Evolutionary conservation across 2,329 filamentous ascomycete genomes (phyloP).

Genomic region (Aureobasidium vineae): DNA sequence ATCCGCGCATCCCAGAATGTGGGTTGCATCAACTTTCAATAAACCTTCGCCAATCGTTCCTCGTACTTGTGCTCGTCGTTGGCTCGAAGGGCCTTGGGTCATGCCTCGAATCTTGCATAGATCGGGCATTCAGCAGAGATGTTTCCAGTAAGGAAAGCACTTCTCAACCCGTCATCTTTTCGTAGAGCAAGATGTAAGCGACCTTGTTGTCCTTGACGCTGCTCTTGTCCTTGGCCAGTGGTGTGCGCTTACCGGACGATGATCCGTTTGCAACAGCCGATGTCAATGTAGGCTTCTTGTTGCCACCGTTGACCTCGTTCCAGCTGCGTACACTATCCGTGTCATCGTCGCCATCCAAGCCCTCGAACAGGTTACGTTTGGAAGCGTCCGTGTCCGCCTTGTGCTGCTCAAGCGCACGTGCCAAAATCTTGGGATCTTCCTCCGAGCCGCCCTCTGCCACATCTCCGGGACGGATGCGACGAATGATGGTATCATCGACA

Average conservation of each 20-base stretch:
- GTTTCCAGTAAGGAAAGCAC: not conserved
- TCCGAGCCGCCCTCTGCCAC: conserved; percentile 83
- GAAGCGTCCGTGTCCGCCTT: conserved; percentile 51
- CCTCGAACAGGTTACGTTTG: conserved; percentile 72
- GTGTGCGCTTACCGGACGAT: conserved; percentile 52
- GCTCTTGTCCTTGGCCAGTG: conserved; percentile 49
- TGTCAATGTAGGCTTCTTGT: conserved; percentile 54
- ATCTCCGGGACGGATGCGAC: conserved; percentile 80
- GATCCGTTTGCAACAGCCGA: conserved; percentile 49
- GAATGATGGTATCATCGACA: conserved; percentile 88
- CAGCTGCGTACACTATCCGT: conserved; percentile 57
- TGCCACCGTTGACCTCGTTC: conserved; percentile 74
- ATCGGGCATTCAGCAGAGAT: not conserved
- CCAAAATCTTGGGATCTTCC: conserved; percentile 69
- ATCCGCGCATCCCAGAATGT: not conserved
- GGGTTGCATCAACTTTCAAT: not conserved
- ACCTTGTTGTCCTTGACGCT: conserved; percentile 87
- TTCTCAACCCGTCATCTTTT: conserved; percentile 56
- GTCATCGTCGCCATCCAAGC: conserved; percentile 62
- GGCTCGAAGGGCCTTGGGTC: conserved; percentile 6
- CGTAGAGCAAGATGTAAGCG: conserved; percentile 94
- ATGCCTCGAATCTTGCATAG: not conserved
- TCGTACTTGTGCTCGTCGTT: conserved; percentile 2
- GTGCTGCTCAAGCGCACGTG: conserved; percentile 64
- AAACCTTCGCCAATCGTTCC: not conserved